Base-by-base conservation (phyloP, 306 rosid genomes). In the Corylus avellana region DNA sequence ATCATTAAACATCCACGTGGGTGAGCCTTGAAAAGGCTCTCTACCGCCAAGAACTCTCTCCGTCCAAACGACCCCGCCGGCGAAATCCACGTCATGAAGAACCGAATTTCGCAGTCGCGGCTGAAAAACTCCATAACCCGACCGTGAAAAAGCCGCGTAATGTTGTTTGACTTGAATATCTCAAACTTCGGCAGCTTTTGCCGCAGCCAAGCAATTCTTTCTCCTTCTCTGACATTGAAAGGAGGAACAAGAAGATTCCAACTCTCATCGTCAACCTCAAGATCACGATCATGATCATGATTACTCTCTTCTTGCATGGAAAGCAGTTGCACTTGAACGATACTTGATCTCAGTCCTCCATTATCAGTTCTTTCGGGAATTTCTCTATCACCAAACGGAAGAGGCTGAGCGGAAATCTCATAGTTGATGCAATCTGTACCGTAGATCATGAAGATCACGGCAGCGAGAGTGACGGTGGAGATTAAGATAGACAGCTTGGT, bases 31-130 rank as follows among this genome's bases (percentile, higher is more conserved):
- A 91, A 93, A 17, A 93, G 57, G 73, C 90, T 88, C 70, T 90
- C 92, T 54, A 80, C 3, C 1, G 87, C 79, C 84, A 88, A 66
- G 63, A 86, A 42, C 70, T 89, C 97, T 66, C 94, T 86, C 42
- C 51, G 39, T 2, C 89, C 87, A 53, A 87, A 89, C 25, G 84
- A 81, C 62, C 56, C 72, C 2, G 79, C 86, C 3, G 90, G 91
- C 0, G 87, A 85, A 79, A 89, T 82, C 97, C 96, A 90, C 5
- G 92, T 89, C 90, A 92, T 90, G 85, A 87, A 92, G 82, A 90
- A 80, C 59, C 78, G 89, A 71, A 80, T 76, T 57, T 90, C 90
- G 47, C 95, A 91, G 5, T 78, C 78, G 0, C 12, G 53, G 73
- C 78, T 72, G 69, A 87, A 82, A 66, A 90, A 86, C 73, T 80